Conservation (phyloP, 352 stramenopile genomes). For the Phytopythium boreale region DNA sequence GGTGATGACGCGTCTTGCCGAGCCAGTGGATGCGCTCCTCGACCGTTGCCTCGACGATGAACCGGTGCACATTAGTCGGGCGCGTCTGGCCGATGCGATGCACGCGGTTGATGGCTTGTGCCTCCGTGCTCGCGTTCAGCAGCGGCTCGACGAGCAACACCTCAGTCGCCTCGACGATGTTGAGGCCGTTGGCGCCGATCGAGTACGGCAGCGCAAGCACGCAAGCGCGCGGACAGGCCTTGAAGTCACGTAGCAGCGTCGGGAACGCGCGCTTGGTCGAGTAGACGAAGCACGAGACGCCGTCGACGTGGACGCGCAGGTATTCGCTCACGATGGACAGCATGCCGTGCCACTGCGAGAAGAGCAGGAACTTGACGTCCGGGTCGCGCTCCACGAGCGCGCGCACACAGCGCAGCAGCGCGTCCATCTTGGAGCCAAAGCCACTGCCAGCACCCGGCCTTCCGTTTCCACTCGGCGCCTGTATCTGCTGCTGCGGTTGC, state of each 20-base stretch:
- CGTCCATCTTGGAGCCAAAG: constrained; percentile 73
- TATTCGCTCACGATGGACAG: constrained; percentile 29
- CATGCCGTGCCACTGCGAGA: constrained; percentile 93
- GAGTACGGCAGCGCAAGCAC: constrained; percentile 83
- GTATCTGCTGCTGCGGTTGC: background rate
- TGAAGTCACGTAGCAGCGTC: constrained; percentile 48
- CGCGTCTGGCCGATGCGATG: constrained; percentile 89
- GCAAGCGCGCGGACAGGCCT: constrained; percentile 40
- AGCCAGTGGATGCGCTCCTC: constrained; percentile 84
- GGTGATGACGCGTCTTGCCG: constrained; percentile 11
- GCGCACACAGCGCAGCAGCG: constrained; percentile 47
- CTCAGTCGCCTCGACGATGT: constrained; percentile 90
- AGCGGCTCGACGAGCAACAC: constrained; percentile 91
- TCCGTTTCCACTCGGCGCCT: background rate
- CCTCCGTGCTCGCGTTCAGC: constrained; percentile 82
- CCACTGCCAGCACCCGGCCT: constrained; percentile 17
- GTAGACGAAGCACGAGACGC: constrained; percentile 75
- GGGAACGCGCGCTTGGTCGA: constrained; percentile 51
- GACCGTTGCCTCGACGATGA: constrained; percentile 86
- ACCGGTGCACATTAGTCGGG: constrained; percentile 84
- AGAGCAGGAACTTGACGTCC: constrained; percentile 87
- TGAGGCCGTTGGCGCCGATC: constrained; percentile 90
- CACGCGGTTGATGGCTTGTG: constrained; percentile 87
- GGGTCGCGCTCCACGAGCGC: constrained; percentile 41
- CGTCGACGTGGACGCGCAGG: constrained; percentile 15